Evolutionary conservation across 805 yeast genomes (phyloP), one percentile per base, ranked within the genome.

Genomic region (Debaryomyces prosopidis): DNA sequence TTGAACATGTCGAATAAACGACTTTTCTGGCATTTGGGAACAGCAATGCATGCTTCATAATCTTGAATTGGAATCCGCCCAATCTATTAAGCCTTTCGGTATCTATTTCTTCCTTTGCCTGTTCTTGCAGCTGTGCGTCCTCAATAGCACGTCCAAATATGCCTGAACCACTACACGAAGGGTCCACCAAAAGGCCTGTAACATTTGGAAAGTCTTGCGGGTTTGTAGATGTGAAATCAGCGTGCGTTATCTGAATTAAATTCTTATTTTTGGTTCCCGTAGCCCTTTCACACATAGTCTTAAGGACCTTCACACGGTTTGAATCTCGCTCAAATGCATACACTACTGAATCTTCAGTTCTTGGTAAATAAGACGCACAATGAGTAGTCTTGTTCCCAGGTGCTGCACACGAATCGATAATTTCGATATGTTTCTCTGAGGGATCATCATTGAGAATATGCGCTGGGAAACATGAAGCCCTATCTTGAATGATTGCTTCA

Each of bases 341-440:
- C 8, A 90, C 82, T 4, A 80, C 77, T 0, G 64, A 51, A 14
- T 52, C 54, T 2, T 44, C 37, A 50, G 51, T n/a, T 5, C 19
- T n/a, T 10, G 57, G 59, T 17, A 89, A 65, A 41, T 79, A 71
- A 0, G 94, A 81, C 0, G 97, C 96, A 17, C 85, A 69, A 66
- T 92, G 98, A 0, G 97, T 89, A 0, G 99, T 94, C 63, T 94
- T 95, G 65, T 94, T 94, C 4, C 99, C 99, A 4, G 99, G 99
- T 0, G 99, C 99, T 2, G 98, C 91, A 68, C 97, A 91, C 1
- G 97, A 86, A 67, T 94, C 99, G 37, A 94, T 87, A 9, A 90
- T 81, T 18, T 73, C 65, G 47, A 79, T 84, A 37, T 84, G 85
- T 2, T 43, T 41, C 3, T 79, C 72, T 0, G 61, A 44, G 0